A percentile compares a stretch with the other conserved stretches of the same genome.
Evolutionary conservation across 2,329 filamentous ascomycete species (phyloP).

Genomic region (Trichoderma asperellum): DNA sequence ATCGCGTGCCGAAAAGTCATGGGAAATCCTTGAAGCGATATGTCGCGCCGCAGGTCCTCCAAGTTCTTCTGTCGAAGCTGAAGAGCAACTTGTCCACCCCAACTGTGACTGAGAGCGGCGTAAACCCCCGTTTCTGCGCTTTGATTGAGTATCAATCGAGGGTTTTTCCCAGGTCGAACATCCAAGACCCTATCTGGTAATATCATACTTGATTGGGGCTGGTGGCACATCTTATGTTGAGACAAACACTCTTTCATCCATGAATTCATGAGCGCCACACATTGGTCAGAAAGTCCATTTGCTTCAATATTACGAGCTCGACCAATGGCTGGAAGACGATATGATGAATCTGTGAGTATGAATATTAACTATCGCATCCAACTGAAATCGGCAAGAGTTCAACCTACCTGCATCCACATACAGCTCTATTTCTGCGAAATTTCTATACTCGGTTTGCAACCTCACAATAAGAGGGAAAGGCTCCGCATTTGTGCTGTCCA

Average conservation of each 20-base stretch:
- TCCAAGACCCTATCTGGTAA: background rate
- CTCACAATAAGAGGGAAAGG: background rate
- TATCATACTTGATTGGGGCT: background rate
- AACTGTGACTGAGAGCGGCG: conserved; percentile 29
- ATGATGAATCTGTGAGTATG: no score
- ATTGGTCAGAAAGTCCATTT: background rate
- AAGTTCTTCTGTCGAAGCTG: conserved; percentile 14
- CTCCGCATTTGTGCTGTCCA: background rate
- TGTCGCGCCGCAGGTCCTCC: background rate
- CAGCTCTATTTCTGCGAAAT: no score
- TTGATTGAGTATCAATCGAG: background rate
- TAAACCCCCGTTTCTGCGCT: conserved; percentile 8
- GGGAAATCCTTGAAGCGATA: conserved; percentile 20
- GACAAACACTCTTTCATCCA: background rate
- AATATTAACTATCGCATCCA: no score
- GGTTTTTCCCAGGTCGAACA: background rate
- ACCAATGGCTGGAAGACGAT: no score
- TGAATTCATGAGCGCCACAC: background rate
- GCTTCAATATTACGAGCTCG: no score
- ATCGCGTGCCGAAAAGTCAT: conserved; percentile 31
- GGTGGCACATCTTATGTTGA: background rate
- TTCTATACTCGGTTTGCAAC: no score
- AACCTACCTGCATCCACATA: no score
- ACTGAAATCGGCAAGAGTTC: no score
- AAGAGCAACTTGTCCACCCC: conserved; percentile 24